These are phyloP conservation scores for Beta lomatogona DNA, from an alignment of 179 eudicot species.

Conservation along the genomic window DNA sequence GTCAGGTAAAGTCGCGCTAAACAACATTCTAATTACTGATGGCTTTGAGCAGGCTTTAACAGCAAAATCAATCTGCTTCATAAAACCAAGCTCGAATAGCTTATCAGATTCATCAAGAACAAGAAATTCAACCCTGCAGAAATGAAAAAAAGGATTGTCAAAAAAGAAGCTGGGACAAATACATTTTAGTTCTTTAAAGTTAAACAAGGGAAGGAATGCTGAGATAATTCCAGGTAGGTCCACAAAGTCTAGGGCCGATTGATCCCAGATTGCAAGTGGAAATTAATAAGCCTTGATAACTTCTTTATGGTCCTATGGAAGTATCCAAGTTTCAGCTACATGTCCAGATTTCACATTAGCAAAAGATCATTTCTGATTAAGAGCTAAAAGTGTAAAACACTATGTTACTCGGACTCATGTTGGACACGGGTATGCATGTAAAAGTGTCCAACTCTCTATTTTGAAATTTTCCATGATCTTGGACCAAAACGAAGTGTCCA, in stretches of 20 bases:
- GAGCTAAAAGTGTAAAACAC: not conserved
- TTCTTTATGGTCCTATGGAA: not conserved
- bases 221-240: not conserved
- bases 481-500: no score
- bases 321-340: not conserved
- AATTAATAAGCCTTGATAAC: not conserved
- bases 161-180: not conserved
- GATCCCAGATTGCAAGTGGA: not conserved
- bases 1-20: constrained; percentile 99
- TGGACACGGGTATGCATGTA: no score
- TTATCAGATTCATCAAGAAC: constrained; percentile 99
- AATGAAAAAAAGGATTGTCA: constrained; percentile 6
- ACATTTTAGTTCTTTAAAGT: not conserved
- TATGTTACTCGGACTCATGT: no score
- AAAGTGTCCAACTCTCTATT: no score
- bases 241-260: not conserved
- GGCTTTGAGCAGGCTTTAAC: constrained; percentile 98
- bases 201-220: not conserved
- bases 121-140: constrained; percentile 91
- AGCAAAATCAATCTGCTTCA: constrained; percentile 85
- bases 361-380: not conserved
- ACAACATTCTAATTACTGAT: constrained; percentile 76
- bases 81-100: constrained; percentile 96
- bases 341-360: not conserved
- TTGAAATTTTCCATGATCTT: no score